A percentile compares a stretch with the other conserved stretches of the same genome.
These are phyloP conservation scores for Scleroderma bovista DNA, from an alignment of 768 basidiomycete species.

Conservation along the genomic window DNA sequence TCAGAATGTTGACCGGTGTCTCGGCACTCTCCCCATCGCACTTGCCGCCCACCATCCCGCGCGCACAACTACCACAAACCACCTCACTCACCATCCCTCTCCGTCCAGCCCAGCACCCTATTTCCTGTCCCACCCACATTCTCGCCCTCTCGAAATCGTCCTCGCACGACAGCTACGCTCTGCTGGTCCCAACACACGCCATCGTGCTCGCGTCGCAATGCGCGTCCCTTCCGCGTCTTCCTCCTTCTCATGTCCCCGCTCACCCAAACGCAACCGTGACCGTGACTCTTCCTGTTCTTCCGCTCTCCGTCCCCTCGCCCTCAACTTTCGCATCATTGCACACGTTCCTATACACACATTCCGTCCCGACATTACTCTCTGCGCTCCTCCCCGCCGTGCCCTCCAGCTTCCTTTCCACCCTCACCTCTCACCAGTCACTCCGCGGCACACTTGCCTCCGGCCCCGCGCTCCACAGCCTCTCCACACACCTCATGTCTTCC, in stretches of 20 bases:
- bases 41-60: constrained; percentile 25
- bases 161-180: constrained; percentile 26
- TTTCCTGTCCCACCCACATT: constrained; percentile 45
- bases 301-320: constrained; percentile 59
- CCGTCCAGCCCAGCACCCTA: constrained; percentile 20
- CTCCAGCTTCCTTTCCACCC: constrained; percentile 23
- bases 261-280: constrained; percentile 27
- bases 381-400: constrained; percentile 38
- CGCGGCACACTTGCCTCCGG: constrained; percentile 44
- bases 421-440: constrained; percentile 26
- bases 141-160: constrained; percentile 38
- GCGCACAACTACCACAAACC: constrained; percentile 28
- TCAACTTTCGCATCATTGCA: constrained; percentile 54
- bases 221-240: constrained; percentile 54
- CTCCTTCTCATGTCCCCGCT: constrained; percentile 32
- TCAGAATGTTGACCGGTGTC: constrained; percentile 35
- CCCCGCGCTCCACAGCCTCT: constrained; percentile 49
- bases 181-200: constrained; percentile 64
- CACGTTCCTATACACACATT: constrained; percentile 63
- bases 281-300: constrained; percentile 53
- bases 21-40: constrained; percentile 48
- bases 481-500: constrained; percentile 45
- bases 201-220: constrained; percentile 67
- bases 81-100: constrained; percentile 26
- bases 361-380: constrained; percentile 43